Evolutionary conservation across 2,329 filamentous ascomycete species (phyloP).

Genomic region (Fusarium caatingaense): DNA sequence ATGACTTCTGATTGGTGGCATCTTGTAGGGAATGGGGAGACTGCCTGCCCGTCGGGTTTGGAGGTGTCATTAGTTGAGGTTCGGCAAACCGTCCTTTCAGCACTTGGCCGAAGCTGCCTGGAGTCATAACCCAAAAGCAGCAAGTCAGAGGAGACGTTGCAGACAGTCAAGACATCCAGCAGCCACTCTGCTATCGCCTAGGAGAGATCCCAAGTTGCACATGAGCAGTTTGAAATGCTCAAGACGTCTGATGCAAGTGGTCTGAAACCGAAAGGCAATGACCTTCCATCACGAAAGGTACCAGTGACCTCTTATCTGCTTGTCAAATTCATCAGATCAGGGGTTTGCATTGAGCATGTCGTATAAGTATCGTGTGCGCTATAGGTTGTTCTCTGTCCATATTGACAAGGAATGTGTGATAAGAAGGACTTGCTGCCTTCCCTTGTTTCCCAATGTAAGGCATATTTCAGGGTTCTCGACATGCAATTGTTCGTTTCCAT

Average conservation of each 20-base stretch:
- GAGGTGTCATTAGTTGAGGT: constrained; percentile 16
- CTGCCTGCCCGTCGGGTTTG: background rate
- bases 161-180: background rate
- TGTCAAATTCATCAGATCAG: background rate
- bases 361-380: background rate
- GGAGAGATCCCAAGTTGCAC: background rate
- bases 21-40: background rate
- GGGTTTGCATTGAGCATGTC: background rate
- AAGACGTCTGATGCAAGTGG: background rate
- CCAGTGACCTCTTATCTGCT: background rate
- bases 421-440: background rate
- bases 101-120: constrained; percentile 12
- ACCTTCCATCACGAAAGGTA: background rate
- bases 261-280: background rate
- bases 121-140: background rate
- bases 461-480: background rate
- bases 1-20: constrained; percentile 24
- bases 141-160: background rate
- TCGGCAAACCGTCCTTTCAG: constrained; percentile 6
- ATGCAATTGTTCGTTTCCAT: background rate
- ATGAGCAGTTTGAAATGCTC: background rate
- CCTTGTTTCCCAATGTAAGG: background rate
- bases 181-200: background rate
- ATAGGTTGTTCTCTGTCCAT: background rate
- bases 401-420: background rate